Evolutionary conservation across 2,329 filamentous ascomycete genomes (phyloP), one percentile per base, ranked within the genome.

Genomic region (Incumbomyces delicatus): DNA sequence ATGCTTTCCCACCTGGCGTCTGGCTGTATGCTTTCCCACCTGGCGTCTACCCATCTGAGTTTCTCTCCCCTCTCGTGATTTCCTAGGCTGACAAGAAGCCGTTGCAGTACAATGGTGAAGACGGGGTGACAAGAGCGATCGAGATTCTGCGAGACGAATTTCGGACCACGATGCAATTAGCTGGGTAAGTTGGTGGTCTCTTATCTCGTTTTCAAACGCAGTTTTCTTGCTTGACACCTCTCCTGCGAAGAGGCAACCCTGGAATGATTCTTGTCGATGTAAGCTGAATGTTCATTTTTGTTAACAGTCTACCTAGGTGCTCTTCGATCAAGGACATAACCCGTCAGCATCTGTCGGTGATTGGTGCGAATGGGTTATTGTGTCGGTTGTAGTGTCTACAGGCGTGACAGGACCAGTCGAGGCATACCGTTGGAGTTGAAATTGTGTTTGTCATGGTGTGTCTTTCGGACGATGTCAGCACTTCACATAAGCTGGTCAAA

Each of bases 1-100:
- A n/a, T n/a, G n/a, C n/a, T n/a, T 61, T 20, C 54, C 61, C 1
- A 61, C 64, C 7, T 65, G 62, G 62, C 61, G 62, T 1, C 52
- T 64, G 31, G 61, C 61, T 29, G 63, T 64, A 53, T 16, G 29
- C 17, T 1, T 45, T 57, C 12, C 58, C 22, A n/a, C n/a, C n/a
- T n/a, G n/a, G n/a, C n/a, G n/a, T n/a, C n/a, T n/a, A n/a, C 22
- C 8, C 8, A 27, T 27, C 22, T 27, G 22, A 4, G 22, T 27
- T n/a, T 4, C 5, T 27, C 22, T 27, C 22, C 22, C 5, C 22
- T 27, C 22, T 4, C 8, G 8, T 27, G 35, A 46, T 1, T 47
- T 57, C 12, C 59, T 57, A 1, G 49, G 50, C 22, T 27, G 8
- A 27, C 22, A 6, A 14, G n/a, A 14, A 14, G 62, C n/a, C 6